phyloP scores from a whole-genome alignment of 306 rosid species.

The Malus domestica region DNA sequence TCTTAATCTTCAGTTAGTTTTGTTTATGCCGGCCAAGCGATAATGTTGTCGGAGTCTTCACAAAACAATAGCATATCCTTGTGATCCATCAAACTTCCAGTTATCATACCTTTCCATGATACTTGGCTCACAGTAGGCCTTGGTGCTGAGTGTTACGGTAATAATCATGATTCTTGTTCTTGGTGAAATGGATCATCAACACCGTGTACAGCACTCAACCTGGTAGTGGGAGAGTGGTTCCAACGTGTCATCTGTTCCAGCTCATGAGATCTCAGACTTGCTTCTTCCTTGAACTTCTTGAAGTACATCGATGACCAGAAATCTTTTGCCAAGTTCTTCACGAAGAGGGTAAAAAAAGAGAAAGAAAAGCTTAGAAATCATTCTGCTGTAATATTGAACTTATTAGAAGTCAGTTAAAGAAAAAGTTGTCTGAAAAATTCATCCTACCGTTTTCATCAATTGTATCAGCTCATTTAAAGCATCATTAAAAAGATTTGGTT shows the following conservation, averaged over 20 bases:
- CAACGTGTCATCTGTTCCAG: conserved; percentile 60
- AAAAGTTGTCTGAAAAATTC: conserved; percentile 3
- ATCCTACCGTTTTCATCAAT: conserved; percentile 63
- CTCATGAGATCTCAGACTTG: conserved; percentile 45
- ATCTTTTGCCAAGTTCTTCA: conserved; percentile 72
- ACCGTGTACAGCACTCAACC: conserved; percentile 79
- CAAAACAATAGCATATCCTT: background rate
- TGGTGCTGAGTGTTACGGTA: conserved; percentile 27
- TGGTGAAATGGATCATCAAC: conserved; percentile 86
- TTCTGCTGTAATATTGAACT: background rate
- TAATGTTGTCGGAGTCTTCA: background rate
- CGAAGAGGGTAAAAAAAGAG: background rate
- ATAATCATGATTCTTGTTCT: conserved; percentile 62
- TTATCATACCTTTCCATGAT: background rate
- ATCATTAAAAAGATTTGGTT: conserved; percentile 54
- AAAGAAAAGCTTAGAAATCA: background rate
- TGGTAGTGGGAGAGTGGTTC: conserved; percentile 77
- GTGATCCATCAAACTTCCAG: background rate
- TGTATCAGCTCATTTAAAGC: conserved; percentile 70
- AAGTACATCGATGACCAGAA: conserved; percentile 91
- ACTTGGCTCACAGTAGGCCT: background rate
- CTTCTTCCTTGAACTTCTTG: conserved; percentile 72
- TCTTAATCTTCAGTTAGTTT: background rate
- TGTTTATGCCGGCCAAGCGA: background rate
- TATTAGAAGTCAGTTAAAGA: background rate